Evolutionary conservation across 305 asterid genomes (phyloP).

Genomic region (Rubia peregrina): DNA sequence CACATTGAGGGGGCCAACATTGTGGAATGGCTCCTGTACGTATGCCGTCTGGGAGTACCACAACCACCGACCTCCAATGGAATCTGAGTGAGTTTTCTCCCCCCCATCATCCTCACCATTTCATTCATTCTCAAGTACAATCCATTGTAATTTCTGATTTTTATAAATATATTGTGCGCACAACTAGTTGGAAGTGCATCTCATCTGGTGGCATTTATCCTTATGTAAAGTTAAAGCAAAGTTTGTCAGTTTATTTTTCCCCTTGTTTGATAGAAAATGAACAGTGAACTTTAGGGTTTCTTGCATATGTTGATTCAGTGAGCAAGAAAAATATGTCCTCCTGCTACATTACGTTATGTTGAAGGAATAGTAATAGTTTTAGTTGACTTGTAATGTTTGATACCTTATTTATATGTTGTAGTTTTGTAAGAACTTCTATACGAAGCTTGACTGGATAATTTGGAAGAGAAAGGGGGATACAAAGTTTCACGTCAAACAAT

Average conservation of each 20-base stretch:
- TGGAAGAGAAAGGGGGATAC: constrained; percentile 66
- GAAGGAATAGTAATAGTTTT: too few species aligned
- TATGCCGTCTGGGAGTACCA: constrained; percentile 46
- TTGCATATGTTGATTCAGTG: too few species aligned
- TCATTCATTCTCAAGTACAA: too few species aligned
- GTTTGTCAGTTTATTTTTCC: not conserved
- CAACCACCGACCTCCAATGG: constrained; percentile 85
- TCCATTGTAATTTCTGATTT: too few species aligned
- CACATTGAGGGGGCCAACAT: constrained; percentile 71
- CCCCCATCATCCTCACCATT: not conserved
- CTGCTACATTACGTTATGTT: too few species aligned
- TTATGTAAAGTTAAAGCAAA: not conserved
- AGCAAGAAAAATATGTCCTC: too few species aligned
- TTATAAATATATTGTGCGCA: too few species aligned
- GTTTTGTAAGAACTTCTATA: constrained; percentile 75
- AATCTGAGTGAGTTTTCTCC: constrained; percentile 56
- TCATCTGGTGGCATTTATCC: not conserved
- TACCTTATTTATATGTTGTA: constrained; percentile 24
- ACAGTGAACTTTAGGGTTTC: not conserved
- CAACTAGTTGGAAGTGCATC: not conserved
- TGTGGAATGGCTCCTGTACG: constrained; percentile 82
- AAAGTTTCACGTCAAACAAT: constrained; percentile 35
- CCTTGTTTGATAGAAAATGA: not conserved
- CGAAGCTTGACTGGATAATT: constrained; percentile 42
- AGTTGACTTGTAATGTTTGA: too few species aligned